phyloP scores from a whole-genome alignment of 2,329 filamentous ascomycete species.

The Arthrinium phaeospermum region DNA sequence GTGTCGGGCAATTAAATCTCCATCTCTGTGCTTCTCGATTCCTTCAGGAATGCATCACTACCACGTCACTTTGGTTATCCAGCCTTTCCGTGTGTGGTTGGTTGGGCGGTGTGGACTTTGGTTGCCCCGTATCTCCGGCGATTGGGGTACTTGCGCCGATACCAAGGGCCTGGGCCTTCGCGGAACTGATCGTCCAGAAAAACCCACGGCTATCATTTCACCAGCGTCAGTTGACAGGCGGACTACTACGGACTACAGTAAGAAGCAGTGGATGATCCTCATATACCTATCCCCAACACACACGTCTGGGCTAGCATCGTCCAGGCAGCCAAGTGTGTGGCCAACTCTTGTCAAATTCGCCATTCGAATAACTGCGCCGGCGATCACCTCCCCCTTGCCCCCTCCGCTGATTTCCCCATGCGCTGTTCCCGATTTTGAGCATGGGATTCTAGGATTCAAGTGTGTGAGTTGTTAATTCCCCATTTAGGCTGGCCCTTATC shows the following conservation, averaged over 20 bases:
- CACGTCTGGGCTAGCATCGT: neutral
- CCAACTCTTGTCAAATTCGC: neutral
- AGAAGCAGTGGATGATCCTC: neutral
- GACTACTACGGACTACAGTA: neutral
- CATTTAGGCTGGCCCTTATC: neutral
- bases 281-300: neutral
- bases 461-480: neutral
- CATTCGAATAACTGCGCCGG: neutral
- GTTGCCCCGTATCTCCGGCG: slow-evolving; percentile 1
- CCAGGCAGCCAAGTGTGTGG: neutral
- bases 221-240: neutral
- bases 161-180: neutral
- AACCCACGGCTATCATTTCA: neutral
- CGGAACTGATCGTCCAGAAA: neutral
- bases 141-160: neutral
- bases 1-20: neutral
- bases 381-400: neutral
- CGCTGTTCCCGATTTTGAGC: neutral
- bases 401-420: neutral
- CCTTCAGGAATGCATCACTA: slow-evolving; percentile 11
- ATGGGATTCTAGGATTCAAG: slow-evolving; percentile 10
- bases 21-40: neutral
- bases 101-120: slow-evolving; percentile 13
- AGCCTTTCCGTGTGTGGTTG: neutral
- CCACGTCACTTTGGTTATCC: slow-evolving; percentile 13